phyloP scores from a whole-genome alignment of 1,284 basidiomycete genomes.

The Cutaneotrichosporon dermatis region DNA sequence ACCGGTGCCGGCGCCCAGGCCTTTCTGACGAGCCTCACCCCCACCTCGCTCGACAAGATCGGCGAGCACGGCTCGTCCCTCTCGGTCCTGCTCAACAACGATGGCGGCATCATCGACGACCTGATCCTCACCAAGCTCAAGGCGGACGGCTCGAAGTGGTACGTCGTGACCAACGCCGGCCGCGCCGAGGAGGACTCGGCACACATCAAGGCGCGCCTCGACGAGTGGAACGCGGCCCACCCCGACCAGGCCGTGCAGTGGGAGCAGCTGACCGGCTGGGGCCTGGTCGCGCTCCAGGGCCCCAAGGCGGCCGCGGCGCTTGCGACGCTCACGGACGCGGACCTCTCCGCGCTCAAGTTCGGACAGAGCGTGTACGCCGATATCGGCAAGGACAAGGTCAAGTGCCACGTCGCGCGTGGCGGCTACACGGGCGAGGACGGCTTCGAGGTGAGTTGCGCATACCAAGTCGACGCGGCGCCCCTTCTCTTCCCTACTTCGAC shows the following conservation, averaged over 20 bases:
- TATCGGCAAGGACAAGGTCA: conserved; percentile 59
- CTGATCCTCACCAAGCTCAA: conserved; percentile 73
- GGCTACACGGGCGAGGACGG: conserved; percentile 99
- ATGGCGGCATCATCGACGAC: conserved; percentile 95
- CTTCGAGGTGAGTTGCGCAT: conserved; percentile 65
- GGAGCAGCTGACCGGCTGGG: conserved; percentile 78
- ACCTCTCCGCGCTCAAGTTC: conserved; percentile 70
- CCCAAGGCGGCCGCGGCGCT: conserved; percentile 77
- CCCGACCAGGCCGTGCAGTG: conserved; percentile 65
- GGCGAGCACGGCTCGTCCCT: conserved; percentile 69
- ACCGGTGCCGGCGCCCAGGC: conserved; percentile 65
- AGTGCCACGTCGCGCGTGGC: conserved; percentile 87
- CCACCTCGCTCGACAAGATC: conserved; percentile 69
- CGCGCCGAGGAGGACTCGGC: conserved; percentile 73
- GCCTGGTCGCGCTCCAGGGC: conserved; percentile 86
- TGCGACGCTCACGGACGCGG: conserved; percentile 63
- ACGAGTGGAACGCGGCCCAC: conserved; percentile 66
- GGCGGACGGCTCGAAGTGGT: conserved; percentile 68
- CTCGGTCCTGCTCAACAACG: conserved; percentile 82
- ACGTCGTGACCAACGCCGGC: conserved; percentile 95
- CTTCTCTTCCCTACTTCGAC: too few relatives aligned
- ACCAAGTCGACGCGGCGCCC: too few relatives aligned
- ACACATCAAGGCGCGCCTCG: conserved; percentile 67
- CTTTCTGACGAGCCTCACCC: conserved; percentile 81
- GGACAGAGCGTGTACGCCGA: conserved; percentile 72